Conservation (phyloP, 345 rosid species). For the Erucastrum elatum region DNA sequence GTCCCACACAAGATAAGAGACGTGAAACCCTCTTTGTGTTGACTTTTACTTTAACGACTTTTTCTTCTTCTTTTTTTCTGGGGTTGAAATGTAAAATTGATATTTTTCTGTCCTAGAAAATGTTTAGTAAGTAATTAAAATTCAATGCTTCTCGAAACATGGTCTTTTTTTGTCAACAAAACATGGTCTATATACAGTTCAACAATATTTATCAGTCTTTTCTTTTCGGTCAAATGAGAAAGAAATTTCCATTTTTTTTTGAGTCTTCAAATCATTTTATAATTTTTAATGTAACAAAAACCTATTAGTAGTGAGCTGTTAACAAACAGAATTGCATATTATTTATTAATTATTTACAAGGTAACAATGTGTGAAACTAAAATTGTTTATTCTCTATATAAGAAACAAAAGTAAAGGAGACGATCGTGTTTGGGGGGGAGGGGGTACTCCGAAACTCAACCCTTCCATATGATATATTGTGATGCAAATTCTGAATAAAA, state of each 20-base stretch:
- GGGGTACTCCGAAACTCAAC: neutral
- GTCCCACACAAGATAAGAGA: slow-evolving; percentile 36
- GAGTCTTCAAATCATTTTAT: neutral
- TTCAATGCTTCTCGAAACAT: slow-evolving; percentile 12
- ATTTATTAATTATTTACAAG: slow-evolving; percentile 8
- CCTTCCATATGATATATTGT: neutral
- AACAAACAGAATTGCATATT: neutral
- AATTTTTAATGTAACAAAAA: neutral
- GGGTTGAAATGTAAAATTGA: slow-evolving; percentile 1
- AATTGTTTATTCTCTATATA: neutral
- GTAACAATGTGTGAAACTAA: slow-evolving; percentile 10
- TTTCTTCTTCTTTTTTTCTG: neutral
- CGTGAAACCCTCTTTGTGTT: slow-evolving; percentile 37
- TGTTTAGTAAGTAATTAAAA: neutral
- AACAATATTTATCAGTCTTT: neutral
- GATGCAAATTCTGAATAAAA: neutral
- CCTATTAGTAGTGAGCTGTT: neutral
- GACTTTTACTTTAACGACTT: slow-evolving; percentile 1
- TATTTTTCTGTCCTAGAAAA: neutral
- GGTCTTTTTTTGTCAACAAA: too few relatives aligned
- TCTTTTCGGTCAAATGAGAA: slow-evolving; percentile 9
- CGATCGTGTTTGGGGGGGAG: neutral
- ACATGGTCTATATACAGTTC: neutral
- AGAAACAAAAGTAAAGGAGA: neutral
- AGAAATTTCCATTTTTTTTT: neutral